Base-by-base conservation (phyloP, 2,329 filamentous ascomycete species). In the Phaeomoniella chlamydospora region DNA sequence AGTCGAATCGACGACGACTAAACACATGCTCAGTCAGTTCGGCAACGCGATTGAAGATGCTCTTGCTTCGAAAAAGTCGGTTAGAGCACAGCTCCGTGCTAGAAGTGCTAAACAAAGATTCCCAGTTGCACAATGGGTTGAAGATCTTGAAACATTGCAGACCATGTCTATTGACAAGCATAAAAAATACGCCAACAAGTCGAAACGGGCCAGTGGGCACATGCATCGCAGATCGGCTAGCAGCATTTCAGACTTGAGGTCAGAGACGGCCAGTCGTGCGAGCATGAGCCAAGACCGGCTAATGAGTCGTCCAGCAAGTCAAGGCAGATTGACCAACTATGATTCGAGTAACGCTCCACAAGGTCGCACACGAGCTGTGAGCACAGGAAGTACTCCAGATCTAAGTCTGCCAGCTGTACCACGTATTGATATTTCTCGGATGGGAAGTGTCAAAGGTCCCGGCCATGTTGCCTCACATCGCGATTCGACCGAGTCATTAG, bases 121-220 rank as follows among this genome's bases (percentile, higher is more conserved):
- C 53, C 70, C 70, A 9, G 68, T 74, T 11, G 65, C 63, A 5
- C 67, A 72, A 45, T 74, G 70, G 70, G 57, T 70, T 32, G 63
- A 69, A 42, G 65, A 68, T 39, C 56, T 73, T 3, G 68, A 70
- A 37, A 65, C 61, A 16, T 57, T 74, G 16, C 68, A 74, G 45
- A 50, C 52, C 16, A 64, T 59, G n/a, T 59, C 67, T 1, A 72
- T 72, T 50, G 63, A 63, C 39, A 57, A 67, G 6, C 57, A 60
- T 47, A 47, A 58, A 41, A 58, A 58, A 41, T 49, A 55, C 42
- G 49, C 43, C 9, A 26, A 26, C 22, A 26, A n/a, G n/a, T 26
- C 22, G 22, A 26, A 26, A n/a, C 22, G 22, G 22, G 22, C 22
- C n/a, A 26, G 22, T n/a, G 6, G 6, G 9, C 22, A 26, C 9